A percentile compares a stretch with the other conserved stretches of the same genome.
phyloP scores from a whole-genome alignment of 2,329 filamentous ascomycete genomes.

The Claviceps arundinis region DNA sequence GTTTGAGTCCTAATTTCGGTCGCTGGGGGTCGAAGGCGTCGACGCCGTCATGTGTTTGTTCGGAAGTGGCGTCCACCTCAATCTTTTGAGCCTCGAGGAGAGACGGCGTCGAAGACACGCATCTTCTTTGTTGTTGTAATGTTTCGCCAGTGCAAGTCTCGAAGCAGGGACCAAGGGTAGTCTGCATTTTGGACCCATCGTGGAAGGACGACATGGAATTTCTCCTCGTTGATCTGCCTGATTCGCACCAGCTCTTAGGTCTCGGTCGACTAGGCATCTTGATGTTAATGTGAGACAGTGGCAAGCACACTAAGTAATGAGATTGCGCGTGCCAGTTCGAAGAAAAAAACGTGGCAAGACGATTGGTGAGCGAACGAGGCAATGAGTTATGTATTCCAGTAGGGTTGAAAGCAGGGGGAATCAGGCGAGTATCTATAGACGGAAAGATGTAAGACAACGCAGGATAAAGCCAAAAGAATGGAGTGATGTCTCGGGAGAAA shows the following conservation, averaged over 20 bases:
- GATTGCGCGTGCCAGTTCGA: too few relatives aligned
- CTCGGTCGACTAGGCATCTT: constrained; percentile 1
- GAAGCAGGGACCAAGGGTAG: neutral
- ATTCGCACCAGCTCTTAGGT: constrained; percentile 3
- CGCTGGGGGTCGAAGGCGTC: constrained; percentile 12
- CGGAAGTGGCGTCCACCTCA: neutral
- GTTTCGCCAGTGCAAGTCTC: neutral
- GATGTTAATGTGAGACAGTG: neutral
- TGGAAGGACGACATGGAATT: constrained; percentile 1
- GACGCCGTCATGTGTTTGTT: constrained; percentile 1
- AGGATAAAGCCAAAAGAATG: neutral
- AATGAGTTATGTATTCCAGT: neutral
- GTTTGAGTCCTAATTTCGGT: constrained; percentile 24
- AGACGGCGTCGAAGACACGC: neutral
- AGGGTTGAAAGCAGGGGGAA: neutral
- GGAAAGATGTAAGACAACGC: too few relatives aligned
- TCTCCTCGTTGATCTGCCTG: constrained; percentile 1
- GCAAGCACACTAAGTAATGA: neutral
- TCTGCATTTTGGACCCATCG: neutral
- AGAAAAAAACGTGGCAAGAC: neutral
- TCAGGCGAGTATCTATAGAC: neutral
- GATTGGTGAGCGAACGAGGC: neutral
- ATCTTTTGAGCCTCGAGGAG: constrained; percentile 2
- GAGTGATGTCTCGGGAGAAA: neutral
- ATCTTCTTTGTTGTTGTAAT: neutral